Percentiles rank a stretch among this genome's conserved stretches.
Evolutionary conservation across 805 yeast genomes (phyloP).

Genomic region (Saccharomycopsis babjevae): DNA sequence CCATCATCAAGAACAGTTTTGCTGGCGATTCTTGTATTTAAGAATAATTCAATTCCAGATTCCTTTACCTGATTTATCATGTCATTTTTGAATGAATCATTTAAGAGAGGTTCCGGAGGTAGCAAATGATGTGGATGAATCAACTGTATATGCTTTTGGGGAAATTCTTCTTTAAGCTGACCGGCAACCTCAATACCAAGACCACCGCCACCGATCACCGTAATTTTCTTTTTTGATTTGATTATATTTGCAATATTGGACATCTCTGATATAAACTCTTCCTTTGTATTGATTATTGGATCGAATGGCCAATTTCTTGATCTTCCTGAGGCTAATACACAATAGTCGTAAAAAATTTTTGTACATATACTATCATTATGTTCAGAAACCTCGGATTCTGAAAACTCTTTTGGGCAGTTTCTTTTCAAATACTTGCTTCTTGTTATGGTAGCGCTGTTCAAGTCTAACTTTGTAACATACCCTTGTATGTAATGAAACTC

Average conservation of each 20-base stretch:
- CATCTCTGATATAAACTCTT: slow-evolving; percentile 36
- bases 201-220: slow-evolving; percentile 44
- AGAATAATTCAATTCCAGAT: slow-evolving; percentile 21
- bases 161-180: slow-evolving; percentile 32
- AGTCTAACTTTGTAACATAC: slow-evolving; percentile 14
- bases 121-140: slow-evolving; percentile 33
- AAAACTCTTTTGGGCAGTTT: slow-evolving; percentile 11
- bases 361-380: not conserved
- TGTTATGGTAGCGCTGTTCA: slow-evolving; percentile 30
- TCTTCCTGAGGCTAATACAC: slow-evolving; percentile 39
- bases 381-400: not conserved
- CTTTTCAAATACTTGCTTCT: slow-evolving; percentile 13
- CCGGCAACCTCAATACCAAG: slow-evolving; percentile 42
- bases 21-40: slow-evolving; percentile 25
- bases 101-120: slow-evolving; percentile 30
- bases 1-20: slow-evolving; percentile 9
- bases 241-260: slow-evolving; percentile 21
- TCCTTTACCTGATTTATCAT: slow-evolving; percentile 14
- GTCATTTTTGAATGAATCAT: slow-evolving; percentile 20
- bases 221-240: slow-evolving; percentile 28
- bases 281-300: slow-evolving; percentile 34
- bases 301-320: slow-evolving; percentile 45
- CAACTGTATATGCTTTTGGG: slow-evolving; percentile 29
- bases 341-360: slow-evolving; percentile 32
- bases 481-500: slow-evolving; percentile 15